Base-by-base conservation (phyloP, 163 green algal genomes). In the Smithsoniella earleae region DNA sequence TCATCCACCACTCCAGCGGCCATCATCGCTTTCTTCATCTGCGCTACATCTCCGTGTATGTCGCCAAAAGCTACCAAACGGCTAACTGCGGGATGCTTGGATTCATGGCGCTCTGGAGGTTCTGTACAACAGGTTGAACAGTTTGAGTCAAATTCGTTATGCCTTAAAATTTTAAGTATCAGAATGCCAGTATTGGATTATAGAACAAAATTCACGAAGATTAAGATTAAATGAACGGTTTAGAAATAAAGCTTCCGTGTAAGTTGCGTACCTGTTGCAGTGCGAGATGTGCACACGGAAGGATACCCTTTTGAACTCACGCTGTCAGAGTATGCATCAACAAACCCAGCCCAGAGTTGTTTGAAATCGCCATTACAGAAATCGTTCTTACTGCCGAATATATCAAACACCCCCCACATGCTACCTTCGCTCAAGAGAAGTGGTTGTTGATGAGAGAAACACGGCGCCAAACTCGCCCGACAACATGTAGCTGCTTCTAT, bases 61-160 rank as follows among this genome's bases (percentile, higher is more conserved):
- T 95, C 90, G 16, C 91, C 91, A n/a, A 97, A 88, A 0, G 90
- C 90, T 0, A 96, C 78, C 3, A 96, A 25, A 1, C 86, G 82
- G 27, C 79, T 54, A 0, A 81, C 82, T 3, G 77, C 66, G 3
- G 83, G 81, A 28, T 85, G 40, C 40, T 49, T 49, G 40, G 40
- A 10, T 49, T 49, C 10, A 13, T 49, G 40, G 40, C 40, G 40
- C 13, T 10, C 10, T 22, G 40, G 40, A 49, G 40, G 10, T 49
- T 49, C 40, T n/a, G n/a, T n/a, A n/a, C n/a, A n/a, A n/a, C n/a
- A n/a, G n/a, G n/a, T n/a, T n/a, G n/a, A n/a, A n/a, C n/a, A n/a
- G n/a, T n/a, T n/a, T n/a, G n/a, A n/a, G n/a, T n/a, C n/a, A n/a
- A n/a, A n/a, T n/a, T n/a, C n/a, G n/a, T n/a, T n/a, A n/a, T n/a